These are phyloP conservation scores for Kwoniella botswanensis DNA, from an alignment of 768 basidiomycete species.

Conservation along the genomic window DNA sequence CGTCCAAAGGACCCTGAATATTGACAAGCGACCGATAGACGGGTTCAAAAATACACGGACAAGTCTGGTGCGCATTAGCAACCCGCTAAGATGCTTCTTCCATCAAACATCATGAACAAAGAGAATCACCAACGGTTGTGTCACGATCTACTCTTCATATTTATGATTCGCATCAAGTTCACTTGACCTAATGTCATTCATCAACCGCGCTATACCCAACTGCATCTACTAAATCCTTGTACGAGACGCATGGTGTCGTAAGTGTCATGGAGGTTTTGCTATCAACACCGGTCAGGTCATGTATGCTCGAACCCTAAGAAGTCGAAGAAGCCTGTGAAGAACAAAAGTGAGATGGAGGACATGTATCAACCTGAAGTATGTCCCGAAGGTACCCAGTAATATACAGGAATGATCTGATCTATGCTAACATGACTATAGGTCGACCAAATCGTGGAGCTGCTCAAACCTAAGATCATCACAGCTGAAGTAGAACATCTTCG, in stretches of 20 bases:
- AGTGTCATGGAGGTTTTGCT: not conserved
- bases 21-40: too few species aligned
- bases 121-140: too few species aligned
- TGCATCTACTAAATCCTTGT: slow-evolving; percentile 3
- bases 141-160: too few species aligned
- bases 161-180: too few species aligned
- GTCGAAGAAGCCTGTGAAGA: not conserved
- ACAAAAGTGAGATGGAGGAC: not conserved
- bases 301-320: not conserved
- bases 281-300: not conserved
- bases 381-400: not conserved
- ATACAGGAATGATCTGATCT: too few species aligned
- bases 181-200: not conserved
- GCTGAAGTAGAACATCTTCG: slow-evolving; percentile 2
- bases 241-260: not conserved
- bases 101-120: too few species aligned
- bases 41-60: too few species aligned
- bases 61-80: too few species aligned
- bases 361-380: slow-evolving; percentile 4
- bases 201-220: slow-evolving; percentile 1
- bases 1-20: too few species aligned
- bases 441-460: not conserved
- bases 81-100: too few species aligned
- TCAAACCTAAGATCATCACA: not conserved
- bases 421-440: not conserved